phyloP scores from a whole-genome alignment of 75 land plant genomes.

The Sequoia sempervirens region DNA sequence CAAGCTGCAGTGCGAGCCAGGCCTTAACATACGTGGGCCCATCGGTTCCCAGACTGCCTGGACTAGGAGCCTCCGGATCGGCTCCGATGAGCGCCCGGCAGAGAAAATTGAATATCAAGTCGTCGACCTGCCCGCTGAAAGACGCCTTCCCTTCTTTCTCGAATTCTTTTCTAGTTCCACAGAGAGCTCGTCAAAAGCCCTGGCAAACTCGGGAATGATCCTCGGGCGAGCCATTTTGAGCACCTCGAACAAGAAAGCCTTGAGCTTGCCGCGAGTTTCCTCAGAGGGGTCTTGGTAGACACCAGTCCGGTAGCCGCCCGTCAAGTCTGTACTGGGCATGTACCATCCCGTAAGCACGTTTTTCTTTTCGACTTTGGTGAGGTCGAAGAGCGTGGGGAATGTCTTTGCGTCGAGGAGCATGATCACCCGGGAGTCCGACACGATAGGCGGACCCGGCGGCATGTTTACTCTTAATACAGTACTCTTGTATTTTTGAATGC shows the following conservation, averaged over 20 bases:
- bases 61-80: slow-evolving; percentile 46
- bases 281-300: slow-evolving; percentile 82
- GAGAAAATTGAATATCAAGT: slow-evolving; percentile 56
- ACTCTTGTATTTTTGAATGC: slow-evolving; percentile 52
- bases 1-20: slow-evolving; percentile 21
- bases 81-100: slow-evolving; percentile 37
- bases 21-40: slow-evolving; percentile 47
- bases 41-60: slow-evolving; percentile 42
- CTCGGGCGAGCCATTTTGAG: slow-evolving; percentile 30
- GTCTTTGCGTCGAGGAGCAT: slow-evolving; percentile 71
- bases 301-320: slow-evolving; percentile 63
- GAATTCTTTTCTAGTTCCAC: slow-evolving; percentile 40
- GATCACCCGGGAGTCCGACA: slow-evolving; percentile 51
- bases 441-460: slow-evolving; percentile 72
- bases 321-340: slow-evolving; percentile 63
- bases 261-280: slow-evolving; percentile 62
- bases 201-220: slow-evolving; percentile 64
- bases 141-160: slow-evolving; percentile 32
- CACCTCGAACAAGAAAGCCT: slow-evolving; percentile 45
- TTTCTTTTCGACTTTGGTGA: slow-evolving; percentile 57
- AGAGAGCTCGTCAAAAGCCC: slow-evolving; percentile 31
- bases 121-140: slow-evolving; percentile 28
- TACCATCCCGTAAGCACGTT: slow-evolving; percentile 64
- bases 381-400: slow-evolving; percentile 85
- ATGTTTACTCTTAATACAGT: slow-evolving; percentile 79